Base-by-base conservation (phyloP, 1,139 yeast species). In the Kurtzmaniella natalensis region DNA sequence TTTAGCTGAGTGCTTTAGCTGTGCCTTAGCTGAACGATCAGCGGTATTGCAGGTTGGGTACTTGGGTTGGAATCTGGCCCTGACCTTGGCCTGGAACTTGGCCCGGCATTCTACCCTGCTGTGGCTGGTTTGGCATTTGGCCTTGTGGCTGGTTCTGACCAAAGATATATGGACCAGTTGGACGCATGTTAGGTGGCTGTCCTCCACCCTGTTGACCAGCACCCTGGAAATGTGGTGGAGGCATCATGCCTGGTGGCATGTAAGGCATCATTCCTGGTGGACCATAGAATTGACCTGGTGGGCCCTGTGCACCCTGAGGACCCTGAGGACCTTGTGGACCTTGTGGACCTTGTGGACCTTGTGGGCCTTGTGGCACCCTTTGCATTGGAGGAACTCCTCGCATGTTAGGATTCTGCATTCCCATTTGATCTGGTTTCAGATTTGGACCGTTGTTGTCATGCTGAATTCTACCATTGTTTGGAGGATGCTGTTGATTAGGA, bases 191-290 rank as follows among this genome's bases (percentile, higher is more conserved):
- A 42, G 42, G 16, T n/a, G 26, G 26, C 14, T 16, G 11, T 10
- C 26, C 26, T 16, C 11, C 13, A 5, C 26, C 26, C 4, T 23
- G 26, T n/a, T n/a, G n/a, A n/a, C n/a, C n/a, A n/a, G n/a, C n/a
- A 8, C 37, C 37, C 24, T 36, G 39, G 11, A 24, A 36, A 10
- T 19, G 34, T 9, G 34, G 35, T 19, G 37, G 43, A 9, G 39
- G 45, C 5, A 40, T 48, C 51, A 57, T 46, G 27, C 59, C 57
- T 32, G 59, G 51, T 18, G 61, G 58, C 26, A 42, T 42, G 4
- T 52, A 55, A 15, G 30, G 30, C 3, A 5, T 14, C 15, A 18
- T n/a, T 14, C 37, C 31, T 20, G 25, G 33, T 24, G 25, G 34
- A 18, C n/a, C n/a, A n/a, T n/a, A n/a, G n/a, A n/a, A n/a, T n/a